phyloP scores from a whole-genome alignment of 2,329 filamentous ascomycete genomes.

The Talaromyces marneffei region DNA sequence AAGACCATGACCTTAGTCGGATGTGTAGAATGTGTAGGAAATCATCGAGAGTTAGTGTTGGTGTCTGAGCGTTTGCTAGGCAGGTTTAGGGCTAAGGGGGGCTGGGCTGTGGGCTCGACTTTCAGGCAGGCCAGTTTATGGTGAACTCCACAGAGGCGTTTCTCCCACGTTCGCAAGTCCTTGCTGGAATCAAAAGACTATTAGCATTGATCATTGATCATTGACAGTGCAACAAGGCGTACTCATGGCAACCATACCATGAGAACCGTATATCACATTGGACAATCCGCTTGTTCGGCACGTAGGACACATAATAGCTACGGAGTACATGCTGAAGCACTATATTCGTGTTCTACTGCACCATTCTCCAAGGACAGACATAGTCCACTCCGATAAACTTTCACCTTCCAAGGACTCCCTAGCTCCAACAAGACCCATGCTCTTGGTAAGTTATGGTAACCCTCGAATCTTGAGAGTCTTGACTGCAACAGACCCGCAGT shows the following conservation, averaged over 20 bases:
- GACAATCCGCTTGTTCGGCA: background rate
- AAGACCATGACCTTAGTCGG: background rate
- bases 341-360: too few species aligned
- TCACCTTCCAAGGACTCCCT: background rate
- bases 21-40: slow-evolving; percentile 2
- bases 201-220: background rate
- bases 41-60: background rate
- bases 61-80: slow-evolving; percentile 11
- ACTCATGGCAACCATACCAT: background rate
- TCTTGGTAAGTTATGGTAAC: too few species aligned
- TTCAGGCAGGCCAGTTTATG: background rate
- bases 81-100: slow-evolving; percentile 6
- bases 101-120: background rate
- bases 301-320: background rate
- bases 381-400: background rate
- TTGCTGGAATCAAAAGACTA: background rate
- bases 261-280: background rate
- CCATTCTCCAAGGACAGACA: too few species aligned
- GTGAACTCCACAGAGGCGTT: slow-evolving; percentile 2
- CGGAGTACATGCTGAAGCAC: too few species aligned
- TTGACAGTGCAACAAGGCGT: background rate
- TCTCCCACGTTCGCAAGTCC: slow-evolving; percentile 5
- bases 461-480: background rate
- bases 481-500: background rate
- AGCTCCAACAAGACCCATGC: background rate